Evolutionary conservation across 23 red algal species (phyloP).

Genomic region (Chondrus crispus): DNA sequence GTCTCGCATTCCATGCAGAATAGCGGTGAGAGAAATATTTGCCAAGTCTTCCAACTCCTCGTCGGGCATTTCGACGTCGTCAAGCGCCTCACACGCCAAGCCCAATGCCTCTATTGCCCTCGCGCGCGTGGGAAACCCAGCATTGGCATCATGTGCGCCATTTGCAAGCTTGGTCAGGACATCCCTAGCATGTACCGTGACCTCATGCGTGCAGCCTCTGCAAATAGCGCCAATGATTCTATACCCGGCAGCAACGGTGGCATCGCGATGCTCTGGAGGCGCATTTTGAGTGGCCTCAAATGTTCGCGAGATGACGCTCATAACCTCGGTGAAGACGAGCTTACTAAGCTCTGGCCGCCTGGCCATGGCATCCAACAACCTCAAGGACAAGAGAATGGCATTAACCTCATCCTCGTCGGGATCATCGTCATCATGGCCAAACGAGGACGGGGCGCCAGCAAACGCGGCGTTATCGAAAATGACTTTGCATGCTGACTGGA

Average conservation of each 20-base stretch:
- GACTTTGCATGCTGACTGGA: background rate
- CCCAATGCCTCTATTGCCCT: conserved; percentile 2
- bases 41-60: background rate
- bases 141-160: background rate
- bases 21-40: background rate
- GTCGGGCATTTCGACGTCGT: background rate
- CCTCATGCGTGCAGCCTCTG: background rate
- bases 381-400: background rate
- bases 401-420: background rate
- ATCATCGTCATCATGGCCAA: background rate
- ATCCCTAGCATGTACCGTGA: background rate
- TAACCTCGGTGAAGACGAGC: background rate
- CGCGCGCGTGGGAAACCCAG: background rate
- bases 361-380: background rate
- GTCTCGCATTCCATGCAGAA: background rate
- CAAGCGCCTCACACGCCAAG: background rate
- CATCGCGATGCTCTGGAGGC: background rate
- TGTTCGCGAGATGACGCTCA: background rate
- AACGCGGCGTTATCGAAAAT: background rate
- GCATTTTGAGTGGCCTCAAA: background rate
- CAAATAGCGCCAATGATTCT: background rate
- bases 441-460: background rate
- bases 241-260: background rate
- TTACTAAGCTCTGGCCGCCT: background rate
- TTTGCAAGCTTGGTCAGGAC: background rate